These are phyloP conservation scores for Alternaria ventricosa DNA, from an alignment of 2,329 filamentous ascomycete species.

Conservation along the genomic window DNA sequence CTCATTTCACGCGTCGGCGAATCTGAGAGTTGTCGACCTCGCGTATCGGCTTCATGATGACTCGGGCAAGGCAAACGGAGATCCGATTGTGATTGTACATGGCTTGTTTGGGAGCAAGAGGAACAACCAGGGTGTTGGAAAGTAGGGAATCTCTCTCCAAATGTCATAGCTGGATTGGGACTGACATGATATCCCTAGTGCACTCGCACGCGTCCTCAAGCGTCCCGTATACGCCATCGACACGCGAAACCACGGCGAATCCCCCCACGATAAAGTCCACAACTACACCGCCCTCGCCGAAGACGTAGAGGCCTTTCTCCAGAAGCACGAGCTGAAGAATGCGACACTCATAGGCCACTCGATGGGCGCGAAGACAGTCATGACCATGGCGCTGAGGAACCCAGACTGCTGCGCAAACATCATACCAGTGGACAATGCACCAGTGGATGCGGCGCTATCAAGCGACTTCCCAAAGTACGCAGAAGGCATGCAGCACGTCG, in stretches of 20 bases:
- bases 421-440: constrained; percentile 90
- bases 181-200: constrained; percentile 58
- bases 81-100: constrained; percentile 86
- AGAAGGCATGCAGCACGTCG: constrained; percentile 82
- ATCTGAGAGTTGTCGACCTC: constrained; percentile 36
- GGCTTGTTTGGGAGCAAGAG: constrained; percentile 94
- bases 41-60: constrained; percentile 46
- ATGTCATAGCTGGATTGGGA: not conserved
- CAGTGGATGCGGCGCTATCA: constrained; percentile 77
- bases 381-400: constrained; percentile 78
- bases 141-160: constrained; percentile 58
- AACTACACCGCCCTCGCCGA: constrained; percentile 83
- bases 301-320: constrained; percentile 81
- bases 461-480: constrained; percentile 81
- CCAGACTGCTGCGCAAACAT: constrained; percentile 73
- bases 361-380: constrained; percentile 95
- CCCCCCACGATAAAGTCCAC: constrained; percentile 76
- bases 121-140: constrained; percentile 94
- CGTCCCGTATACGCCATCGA: constrained; percentile 86
- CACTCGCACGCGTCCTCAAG: constrained; percentile 78
- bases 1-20: constrained; percentile 36
- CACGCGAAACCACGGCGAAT: constrained; percentile 91
- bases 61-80: constrained; percentile 45
- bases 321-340: constrained; percentile 70
- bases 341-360: constrained; percentile 89